Evolutionary conservation across 345 rosid species (phyloP).

Genomic region (Dipteronia dyeriana): DNA sequence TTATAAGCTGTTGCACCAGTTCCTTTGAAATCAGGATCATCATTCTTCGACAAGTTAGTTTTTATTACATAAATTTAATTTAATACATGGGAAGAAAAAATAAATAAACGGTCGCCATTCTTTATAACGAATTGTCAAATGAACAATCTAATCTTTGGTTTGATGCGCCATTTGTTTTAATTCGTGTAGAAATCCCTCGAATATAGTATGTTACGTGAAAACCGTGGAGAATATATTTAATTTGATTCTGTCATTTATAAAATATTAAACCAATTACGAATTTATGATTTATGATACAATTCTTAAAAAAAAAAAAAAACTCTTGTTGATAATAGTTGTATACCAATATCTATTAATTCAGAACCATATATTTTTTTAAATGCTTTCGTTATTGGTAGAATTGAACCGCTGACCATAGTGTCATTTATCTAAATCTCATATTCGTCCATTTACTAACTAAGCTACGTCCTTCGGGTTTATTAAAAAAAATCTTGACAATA

Average conservation of each 20-base stretch:
- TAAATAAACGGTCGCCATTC: neutral
- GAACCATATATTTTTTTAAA: too few relatives aligned
- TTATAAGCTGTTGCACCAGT: slow-evolving; percentile 1
- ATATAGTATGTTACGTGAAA: neutral
- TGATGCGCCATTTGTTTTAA: neutral
- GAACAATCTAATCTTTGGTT: slow-evolving; percentile 9
- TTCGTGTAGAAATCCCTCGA: neutral
- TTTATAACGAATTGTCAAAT: neutral
- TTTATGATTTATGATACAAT: too few relatives aligned
- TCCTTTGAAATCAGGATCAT: neutral
- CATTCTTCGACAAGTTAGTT: neutral
- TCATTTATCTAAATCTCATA: too few relatives aligned
- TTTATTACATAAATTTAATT: too few relatives aligned
- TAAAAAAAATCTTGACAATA: too few relatives aligned
- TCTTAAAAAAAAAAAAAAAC: too few relatives aligned
- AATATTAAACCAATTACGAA: too few relatives aligned
- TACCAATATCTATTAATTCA: too few relatives aligned
- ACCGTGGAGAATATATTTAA: neutral
- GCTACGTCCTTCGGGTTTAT: too few relatives aligned
- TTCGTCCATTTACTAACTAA: too few relatives aligned
- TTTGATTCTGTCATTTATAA: neutral
- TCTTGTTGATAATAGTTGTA: neutral
- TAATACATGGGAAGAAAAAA: neutral
- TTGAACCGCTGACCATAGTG: too few relatives aligned
- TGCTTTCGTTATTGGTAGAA: too few relatives aligned